Percentiles rank a stretch among this genome's conserved stretches.
Conservation (phyloP, 106 monocot genomes). For the Dactylorhiza incarnata region DNA sequence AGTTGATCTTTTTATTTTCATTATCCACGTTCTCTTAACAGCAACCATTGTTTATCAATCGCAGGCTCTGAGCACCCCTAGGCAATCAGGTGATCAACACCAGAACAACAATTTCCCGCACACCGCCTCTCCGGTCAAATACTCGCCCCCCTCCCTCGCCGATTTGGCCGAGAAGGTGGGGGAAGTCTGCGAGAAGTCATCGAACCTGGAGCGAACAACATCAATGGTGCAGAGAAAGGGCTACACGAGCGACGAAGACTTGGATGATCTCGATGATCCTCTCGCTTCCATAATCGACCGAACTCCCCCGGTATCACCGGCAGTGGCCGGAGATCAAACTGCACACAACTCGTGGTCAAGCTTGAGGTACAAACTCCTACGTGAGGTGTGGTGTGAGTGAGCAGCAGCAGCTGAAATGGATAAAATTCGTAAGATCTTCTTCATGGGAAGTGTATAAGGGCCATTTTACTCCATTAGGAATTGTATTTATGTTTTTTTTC, state of each 20-base stretch:
- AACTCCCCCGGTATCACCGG: slow-evolving; percentile 15
- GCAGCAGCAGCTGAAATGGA: background rate
- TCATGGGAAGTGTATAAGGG: too few relatives aligned
- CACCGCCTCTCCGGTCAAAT: slow-evolving; percentile 45
- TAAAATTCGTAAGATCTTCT: too few relatives aligned
- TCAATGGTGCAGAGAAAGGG: slow-evolving; percentile 66
- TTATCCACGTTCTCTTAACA: background rate
- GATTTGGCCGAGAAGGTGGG: slow-evolving; percentile 55
- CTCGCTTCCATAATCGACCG: slow-evolving; percentile 45
- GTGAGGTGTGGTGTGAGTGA: slow-evolving; percentile 59
- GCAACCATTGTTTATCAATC: background rate
- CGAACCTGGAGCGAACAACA: slow-evolving; percentile 34
- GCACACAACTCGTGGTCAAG: slow-evolving; percentile 13
- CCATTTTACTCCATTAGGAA: too few relatives aligned
- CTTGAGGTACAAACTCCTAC: slow-evolving; percentile 44
- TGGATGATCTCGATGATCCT: slow-evolving; percentile 71
- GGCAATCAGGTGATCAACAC: slow-evolving; percentile 22
- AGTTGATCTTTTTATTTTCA: too few relatives aligned
- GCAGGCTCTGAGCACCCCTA: slow-evolving; percentile 48
- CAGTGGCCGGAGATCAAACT: background rate
- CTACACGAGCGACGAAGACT: slow-evolving; percentile 88
- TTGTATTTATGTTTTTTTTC: too few relatives aligned
- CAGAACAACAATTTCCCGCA: slow-evolving; percentile 44
- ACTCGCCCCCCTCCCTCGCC: slow-evolving; percentile 41
- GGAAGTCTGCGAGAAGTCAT: slow-evolving; percentile 23